Conservation (phyloP, 192 early-diverging fungal species). For the Gonapodya prolifera region DNA sequence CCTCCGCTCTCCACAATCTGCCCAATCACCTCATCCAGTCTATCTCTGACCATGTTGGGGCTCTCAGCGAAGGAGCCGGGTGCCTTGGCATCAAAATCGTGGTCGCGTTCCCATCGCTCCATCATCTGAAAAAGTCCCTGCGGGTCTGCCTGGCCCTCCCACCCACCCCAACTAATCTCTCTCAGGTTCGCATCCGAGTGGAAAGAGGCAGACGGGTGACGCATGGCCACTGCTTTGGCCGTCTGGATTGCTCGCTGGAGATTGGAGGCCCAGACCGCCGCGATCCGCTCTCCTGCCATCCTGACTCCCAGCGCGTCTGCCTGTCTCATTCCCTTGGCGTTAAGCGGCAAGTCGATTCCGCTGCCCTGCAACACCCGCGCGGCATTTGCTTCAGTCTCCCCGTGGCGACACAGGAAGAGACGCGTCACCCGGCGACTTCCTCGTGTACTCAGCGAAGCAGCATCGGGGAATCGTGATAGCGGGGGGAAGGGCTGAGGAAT, state of each 20-base stretch:
- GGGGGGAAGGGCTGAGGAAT: background rate
- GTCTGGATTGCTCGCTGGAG: constrained; percentile 29
- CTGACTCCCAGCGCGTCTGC: constrained; percentile 17
- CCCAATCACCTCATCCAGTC: background rate
- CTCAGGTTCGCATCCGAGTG: constrained; percentile 21
- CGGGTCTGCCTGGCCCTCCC: constrained; percentile 22
- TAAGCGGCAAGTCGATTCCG: constrained; percentile 27
- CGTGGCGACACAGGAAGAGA: constrained; percentile 34
- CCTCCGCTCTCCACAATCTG: background rate
- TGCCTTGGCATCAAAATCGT: constrained; percentile 21
- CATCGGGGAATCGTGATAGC: background rate
- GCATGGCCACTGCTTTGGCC: constrained; percentile 20
- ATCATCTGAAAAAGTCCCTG: constrained; percentile 19
- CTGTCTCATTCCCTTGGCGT: constrained; percentile 20
- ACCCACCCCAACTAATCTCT: constrained; percentile 41
- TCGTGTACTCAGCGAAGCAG: background rate
- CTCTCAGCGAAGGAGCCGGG: background rate
- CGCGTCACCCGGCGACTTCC: constrained; percentile 21
- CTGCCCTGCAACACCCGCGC: constrained; percentile 28
- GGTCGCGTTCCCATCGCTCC: constrained; percentile 22
- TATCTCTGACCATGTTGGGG: background rate
- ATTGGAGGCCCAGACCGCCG: constrained; percentile 22
- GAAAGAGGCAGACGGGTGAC: constrained; percentile 20
- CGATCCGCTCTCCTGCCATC: constrained; percentile 14
- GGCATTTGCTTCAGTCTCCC: constrained; percentile 34